Evolutionary conservation across 2,329 filamentous ascomycete genomes (phyloP).

Genomic region (Eutypella sp.): DNA sequence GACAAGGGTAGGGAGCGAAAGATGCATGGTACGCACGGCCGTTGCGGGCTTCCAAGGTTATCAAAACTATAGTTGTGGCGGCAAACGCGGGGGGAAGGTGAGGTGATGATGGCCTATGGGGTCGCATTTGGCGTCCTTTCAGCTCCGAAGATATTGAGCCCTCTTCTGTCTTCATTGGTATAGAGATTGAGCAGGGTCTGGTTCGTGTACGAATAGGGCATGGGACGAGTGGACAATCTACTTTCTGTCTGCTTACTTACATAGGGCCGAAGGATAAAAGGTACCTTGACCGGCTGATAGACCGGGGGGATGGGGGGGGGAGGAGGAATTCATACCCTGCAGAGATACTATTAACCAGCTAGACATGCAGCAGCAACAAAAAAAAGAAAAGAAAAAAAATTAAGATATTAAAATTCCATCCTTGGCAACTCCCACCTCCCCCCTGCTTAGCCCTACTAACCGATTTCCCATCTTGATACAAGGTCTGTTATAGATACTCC

Average conservation of each 20-base stretch:
- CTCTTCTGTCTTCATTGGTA: neutral
- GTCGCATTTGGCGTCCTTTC: neutral
- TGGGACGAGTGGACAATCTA: neutral
- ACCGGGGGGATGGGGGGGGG: neutral
- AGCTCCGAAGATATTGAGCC: neutral
- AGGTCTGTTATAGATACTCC: too few relatives aligned
- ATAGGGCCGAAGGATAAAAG: neutral
- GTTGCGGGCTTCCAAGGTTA: too few relatives aligned
- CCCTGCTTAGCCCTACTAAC: too few relatives aligned
- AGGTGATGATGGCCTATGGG: neutral
- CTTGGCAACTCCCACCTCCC: too few relatives aligned
- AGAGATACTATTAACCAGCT: neutral
- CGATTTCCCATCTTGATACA: too few relatives aligned
- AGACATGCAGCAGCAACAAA: too few relatives aligned
- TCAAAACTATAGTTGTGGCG: neutral
- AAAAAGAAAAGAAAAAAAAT: too few relatives aligned
- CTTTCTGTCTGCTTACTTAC: neutral
- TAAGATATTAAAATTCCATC: too few relatives aligned
- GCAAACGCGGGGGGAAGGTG: neutral
- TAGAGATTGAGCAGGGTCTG: neutral
- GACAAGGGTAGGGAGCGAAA: too few relatives aligned
- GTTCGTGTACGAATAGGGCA: neutral
- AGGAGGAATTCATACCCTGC: neutral
- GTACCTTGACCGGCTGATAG: neutral
- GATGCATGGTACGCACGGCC: too few relatives aligned